These are phyloP conservation scores for Mitragyna speciosa DNA, from an alignment of 257 asterid genomes.

Conservation along the genomic window DNA sequence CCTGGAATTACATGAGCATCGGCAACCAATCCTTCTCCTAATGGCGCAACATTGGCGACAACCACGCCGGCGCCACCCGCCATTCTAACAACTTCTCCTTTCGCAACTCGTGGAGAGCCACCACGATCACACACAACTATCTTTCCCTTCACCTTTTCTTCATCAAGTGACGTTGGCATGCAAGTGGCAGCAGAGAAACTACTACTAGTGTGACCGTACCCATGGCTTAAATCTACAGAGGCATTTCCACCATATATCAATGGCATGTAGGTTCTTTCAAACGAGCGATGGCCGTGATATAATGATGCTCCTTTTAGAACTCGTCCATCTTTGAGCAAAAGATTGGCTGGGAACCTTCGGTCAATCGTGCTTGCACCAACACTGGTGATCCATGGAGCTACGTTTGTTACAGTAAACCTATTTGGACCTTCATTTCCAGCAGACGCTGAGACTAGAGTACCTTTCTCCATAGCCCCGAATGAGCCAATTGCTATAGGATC, in stretches of 20 bases:
- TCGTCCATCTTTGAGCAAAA: slow-evolving; percentile 55
- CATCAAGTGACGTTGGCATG: slow-evolving; percentile 49
- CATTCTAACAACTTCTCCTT: slow-evolving; percentile 55
- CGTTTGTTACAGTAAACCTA: slow-evolving; percentile 65
- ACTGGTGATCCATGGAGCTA: slow-evolving; percentile 85
- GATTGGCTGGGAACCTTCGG: slow-evolving; percentile 66
- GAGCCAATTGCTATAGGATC: slow-evolving; percentile 88
- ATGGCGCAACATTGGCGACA: slow-evolving; percentile 70
- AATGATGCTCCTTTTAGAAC: slow-evolving; percentile 59
- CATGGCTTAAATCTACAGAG: slow-evolving; percentile 24
- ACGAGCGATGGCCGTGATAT: slow-evolving; percentile 37
- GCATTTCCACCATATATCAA: slow-evolving; percentile 64
- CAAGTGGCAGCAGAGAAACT: slow-evolving; percentile 54
- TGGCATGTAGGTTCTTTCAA: slow-evolving; percentile 38
- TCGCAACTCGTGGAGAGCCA: slow-evolving; percentile 60
- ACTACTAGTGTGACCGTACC: slow-evolving; percentile 23
- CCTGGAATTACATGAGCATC: slow-evolving; percentile 81
- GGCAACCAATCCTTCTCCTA: slow-evolving; percentile 81
- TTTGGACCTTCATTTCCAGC: slow-evolving; percentile 86
- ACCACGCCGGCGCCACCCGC: slow-evolving; percentile 79
- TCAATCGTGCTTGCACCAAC: slow-evolving; percentile 92
- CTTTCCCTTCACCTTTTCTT: slow-evolving; percentile 54
- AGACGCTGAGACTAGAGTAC: slow-evolving; percentile 69
- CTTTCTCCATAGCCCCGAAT: slow-evolving; percentile 71
- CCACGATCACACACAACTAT: slow-evolving; percentile 88